Evolutionary conservation across 2,329 filamentous ascomycete genomes (phyloP), one percentile per base, ranked within the genome.

Genomic region (Cadophora sp.): DNA sequence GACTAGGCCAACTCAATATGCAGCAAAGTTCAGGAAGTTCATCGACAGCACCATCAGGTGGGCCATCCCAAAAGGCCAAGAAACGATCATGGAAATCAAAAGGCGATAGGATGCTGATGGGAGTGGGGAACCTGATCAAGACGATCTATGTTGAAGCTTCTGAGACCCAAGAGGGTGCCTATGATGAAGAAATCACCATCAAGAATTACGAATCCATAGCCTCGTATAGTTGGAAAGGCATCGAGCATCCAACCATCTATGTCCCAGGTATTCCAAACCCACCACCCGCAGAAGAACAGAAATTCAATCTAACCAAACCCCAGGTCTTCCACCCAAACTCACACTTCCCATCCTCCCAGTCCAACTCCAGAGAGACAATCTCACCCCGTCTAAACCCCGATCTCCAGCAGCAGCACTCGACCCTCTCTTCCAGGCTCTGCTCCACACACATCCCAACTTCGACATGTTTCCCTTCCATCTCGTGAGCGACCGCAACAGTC

Each of bases 201-300:
- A 61, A 61, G 48, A 66, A 62, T 7, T 56, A 61, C 30, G 45
- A 66, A 55, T 55, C 13, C 14, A 61, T 66, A 5, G 20, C 64
- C 11, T 66, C 64, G 22, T 66, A 66, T 24, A 61, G 45, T 56
- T 66, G 64, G 64, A 60, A 60, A 30, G 58, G 47, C 18, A 60
- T 60, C 58, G 65, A 59, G 53, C 64, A 66, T 58, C 64, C 64
- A 62, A 66, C 64, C 5, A 66, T 66, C 45, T 66, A 66, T 50
- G 64, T 66, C 50, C 64, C 64, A 62, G 64, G 64, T 59, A 14
- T 62, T 59, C 43, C 24, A 59, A 14, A 18, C n/a, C 47, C n/a
- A 61, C 47, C 39, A 43, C n/a, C 7, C n/a, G 8, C 6, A 20
- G 33, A 65, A 20, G 45, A 53, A 53, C 27, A 51, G 36, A 36